Conservation (phyloP, 257 asterid genomes). For the Anisodus acutangulus region DNA sequence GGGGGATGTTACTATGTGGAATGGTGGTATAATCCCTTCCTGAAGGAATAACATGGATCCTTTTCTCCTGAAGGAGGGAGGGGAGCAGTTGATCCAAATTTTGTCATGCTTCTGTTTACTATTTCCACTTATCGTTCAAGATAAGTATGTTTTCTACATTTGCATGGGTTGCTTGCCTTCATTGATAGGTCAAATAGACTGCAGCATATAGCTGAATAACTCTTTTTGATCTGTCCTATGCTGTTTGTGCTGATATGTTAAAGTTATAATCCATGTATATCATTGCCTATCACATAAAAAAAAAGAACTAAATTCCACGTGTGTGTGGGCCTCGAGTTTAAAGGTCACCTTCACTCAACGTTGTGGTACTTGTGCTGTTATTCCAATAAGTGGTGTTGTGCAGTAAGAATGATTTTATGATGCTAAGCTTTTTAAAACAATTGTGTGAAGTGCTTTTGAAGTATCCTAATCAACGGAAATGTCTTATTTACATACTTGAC, state of each 20-base stretch:
- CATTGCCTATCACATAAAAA: not conserved
- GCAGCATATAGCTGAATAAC: not conserved
- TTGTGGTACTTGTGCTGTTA: not conserved
- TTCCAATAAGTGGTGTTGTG: not conserved
- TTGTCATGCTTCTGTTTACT: not conserved
- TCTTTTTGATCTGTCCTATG: not conserved
- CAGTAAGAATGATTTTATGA: not conserved
- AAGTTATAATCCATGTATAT: not conserved
- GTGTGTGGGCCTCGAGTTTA: not conserved
- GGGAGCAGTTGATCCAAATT: not conserved
- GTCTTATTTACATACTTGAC: not conserved
- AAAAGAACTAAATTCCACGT: not conserved
- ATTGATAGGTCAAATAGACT: not conserved
- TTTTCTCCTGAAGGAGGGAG: constrained; percentile 1
- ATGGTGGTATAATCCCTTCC: not conserved
- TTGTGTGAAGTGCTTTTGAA: not conserved
- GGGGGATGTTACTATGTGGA: not conserved
- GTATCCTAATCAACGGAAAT: not conserved
- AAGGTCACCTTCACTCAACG: not conserved
- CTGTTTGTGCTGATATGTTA: not conserved
- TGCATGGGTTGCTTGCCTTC: not conserved
- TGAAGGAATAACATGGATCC: not conserved
- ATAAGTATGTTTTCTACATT: not conserved
- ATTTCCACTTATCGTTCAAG: not conserved
- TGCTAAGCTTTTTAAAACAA: not conserved